phyloP scores from a whole-genome alignment of 352 stramenopile species.

The Globisporangium mamillatum region DNA sequence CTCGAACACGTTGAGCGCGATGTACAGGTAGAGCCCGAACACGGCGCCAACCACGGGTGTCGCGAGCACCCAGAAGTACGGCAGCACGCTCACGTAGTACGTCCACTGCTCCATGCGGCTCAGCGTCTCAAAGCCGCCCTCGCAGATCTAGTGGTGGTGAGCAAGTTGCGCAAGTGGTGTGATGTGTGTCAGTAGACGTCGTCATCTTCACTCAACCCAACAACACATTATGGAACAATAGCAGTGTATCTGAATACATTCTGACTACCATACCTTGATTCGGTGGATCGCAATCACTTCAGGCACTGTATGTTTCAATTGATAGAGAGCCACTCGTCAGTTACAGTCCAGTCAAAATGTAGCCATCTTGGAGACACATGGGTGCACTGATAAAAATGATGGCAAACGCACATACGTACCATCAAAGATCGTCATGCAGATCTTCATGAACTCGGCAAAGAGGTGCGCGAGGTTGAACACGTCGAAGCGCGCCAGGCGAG shows the following conservation, averaged over 20 bases:
- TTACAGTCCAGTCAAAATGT: conserved; percentile 6
- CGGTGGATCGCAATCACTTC: conserved; percentile 80
- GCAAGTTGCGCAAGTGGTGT: not conserved
- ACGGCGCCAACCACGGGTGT: conserved; percentile 78
- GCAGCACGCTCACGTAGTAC: conserved; percentile 83
- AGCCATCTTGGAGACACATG: conserved; percentile 4
- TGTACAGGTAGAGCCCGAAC: conserved; percentile 83
- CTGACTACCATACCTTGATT: conserved; percentile 42
- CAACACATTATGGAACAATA: not conserved
- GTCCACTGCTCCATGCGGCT: conserved; percentile 71
- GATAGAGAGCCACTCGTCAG: conserved; percentile 4
- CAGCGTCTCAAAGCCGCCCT: conserved; percentile 51
- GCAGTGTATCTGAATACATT: not conserved
- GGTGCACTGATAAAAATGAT: not conserved
- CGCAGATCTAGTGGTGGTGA: conserved; percentile 48
- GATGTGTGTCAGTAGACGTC: not conserved
- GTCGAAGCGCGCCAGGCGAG: conserved; percentile 59
- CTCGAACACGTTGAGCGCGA: conserved; percentile 81
- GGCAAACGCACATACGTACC: conserved; percentile 30
- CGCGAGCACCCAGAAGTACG: conserved; percentile 87
- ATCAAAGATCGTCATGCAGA: conserved; percentile 85
- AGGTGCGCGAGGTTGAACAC: conserved; percentile 57
- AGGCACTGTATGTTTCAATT: conserved; percentile 38
- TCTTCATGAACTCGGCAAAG: conserved; percentile 66
- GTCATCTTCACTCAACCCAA: not conserved